Conservation (phyloP, 306 rosid species). For the Inga oerstediana region DNA sequence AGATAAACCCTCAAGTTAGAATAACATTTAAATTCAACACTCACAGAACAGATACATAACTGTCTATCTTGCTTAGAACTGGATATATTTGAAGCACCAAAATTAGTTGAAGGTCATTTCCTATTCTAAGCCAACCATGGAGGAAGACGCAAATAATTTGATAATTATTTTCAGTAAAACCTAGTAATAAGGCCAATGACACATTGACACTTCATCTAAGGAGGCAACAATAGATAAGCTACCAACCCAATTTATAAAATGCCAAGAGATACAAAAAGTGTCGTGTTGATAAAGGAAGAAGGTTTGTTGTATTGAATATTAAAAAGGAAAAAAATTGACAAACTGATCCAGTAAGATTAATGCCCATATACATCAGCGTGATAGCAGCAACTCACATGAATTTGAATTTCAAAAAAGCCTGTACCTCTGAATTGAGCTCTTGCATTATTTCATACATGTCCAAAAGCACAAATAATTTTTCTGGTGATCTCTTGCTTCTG, state of each 20-base stretch:
- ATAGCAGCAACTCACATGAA: constrained; percentile 10
- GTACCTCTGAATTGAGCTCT: constrained; percentile 96
- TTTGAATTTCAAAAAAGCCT: constrained; percentile 26
- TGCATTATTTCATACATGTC: constrained; percentile 99
- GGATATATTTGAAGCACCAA: not conserved
- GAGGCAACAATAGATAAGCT: constrained; percentile 8
- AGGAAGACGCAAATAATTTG: not conserved
- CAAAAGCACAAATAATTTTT: constrained; percentile 91
- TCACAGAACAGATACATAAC: not conserved
- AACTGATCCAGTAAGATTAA: constrained; percentile 8
- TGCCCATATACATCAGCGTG: constrained; percentile 6
- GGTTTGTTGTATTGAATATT: not conserved
- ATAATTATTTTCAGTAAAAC: not conserved
- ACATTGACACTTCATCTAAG: not conserved
- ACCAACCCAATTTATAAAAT: not conserved
- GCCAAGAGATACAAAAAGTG: constrained; percentile 6
- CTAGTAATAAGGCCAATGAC: not conserved
- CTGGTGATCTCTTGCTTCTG: constrained; percentile 93
- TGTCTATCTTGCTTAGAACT: not conserved
- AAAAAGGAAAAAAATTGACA: not conserved
- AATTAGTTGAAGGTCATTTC: not conserved
- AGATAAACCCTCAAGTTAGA: constrained; percentile 1
- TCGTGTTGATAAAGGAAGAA: not conserved
- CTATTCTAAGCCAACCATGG: not conserved
- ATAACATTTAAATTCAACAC: constrained; percentile 11